Conservation (phyloP, 2,329 filamentous ascomycete genomes). For the Teratosphaeria epicoccoides region DNA sequence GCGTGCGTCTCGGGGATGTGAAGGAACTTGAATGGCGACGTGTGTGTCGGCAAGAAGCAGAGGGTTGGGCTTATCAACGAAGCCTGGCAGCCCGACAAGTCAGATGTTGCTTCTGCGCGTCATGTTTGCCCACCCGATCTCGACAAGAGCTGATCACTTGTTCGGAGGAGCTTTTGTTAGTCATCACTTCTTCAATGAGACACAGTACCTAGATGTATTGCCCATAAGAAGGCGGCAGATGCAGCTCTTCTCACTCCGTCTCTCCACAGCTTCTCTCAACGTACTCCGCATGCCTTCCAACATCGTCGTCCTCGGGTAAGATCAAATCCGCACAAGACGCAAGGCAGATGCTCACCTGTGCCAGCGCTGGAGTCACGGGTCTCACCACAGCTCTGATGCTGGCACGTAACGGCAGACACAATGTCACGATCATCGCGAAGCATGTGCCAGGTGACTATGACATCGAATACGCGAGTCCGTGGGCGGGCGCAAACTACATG, state of each 20-base stretch:
- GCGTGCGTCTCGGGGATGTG: background rate
- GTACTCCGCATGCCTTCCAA: constrained; percentile 18
- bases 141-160: background rate
- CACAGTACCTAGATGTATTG: background rate
- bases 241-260: background rate
- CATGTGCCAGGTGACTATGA: constrained; percentile 93
- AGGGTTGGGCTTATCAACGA: background rate
- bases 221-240: background rate
- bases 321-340: constrained; percentile 2
- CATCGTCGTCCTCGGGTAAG: constrained; percentile 41
- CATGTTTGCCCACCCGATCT: background rate
- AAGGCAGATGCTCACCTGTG: constrained; percentile 3
- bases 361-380: constrained; percentile 50
- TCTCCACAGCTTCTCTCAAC: background rate
- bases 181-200: background rate
- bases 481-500: constrained; percentile 73
- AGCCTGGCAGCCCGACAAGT: background rate
- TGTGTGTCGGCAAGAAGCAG: background rate
- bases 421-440: constrained; percentile 65
- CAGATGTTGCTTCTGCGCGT: background rate
- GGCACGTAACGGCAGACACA: constrained; percentile 44
- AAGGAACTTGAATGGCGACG: background rate
- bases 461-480: constrained; percentile 80
- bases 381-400: constrained; percentile 55
- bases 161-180: background rate